These are phyloP conservation scores for Phaseolus lunatus DNA, from an alignment of 306 rosid species.

Conservation along the genomic window DNA sequence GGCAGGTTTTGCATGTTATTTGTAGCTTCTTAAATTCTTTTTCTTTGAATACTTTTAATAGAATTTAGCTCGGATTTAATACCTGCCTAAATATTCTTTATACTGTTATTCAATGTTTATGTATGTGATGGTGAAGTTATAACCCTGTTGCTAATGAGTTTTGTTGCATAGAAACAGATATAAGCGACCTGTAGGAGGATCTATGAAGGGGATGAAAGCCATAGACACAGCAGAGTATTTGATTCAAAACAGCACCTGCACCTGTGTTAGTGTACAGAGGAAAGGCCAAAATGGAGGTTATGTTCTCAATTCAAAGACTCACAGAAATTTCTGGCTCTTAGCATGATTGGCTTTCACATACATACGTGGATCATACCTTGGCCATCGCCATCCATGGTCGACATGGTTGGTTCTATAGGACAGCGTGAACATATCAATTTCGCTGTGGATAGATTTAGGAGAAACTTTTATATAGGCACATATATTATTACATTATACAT, in stretches of 20 bases:
- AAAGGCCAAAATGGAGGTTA: conserved; percentile 84
- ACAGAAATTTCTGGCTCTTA: conserved; percentile 88
- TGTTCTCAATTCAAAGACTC: conserved; percentile 84
- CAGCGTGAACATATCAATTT: conserved; percentile 31
- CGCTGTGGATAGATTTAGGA: conserved; percentile 31
- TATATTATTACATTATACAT: not conserved
- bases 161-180: conserved; percentile 49
- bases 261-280: conserved; percentile 81
- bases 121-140: no score
- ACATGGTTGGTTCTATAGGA: conserved; percentile 8
- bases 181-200: conserved; percentile 63
- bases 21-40: no score
- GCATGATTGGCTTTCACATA: conserved; percentile 53
- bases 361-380: not conserved
- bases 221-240: conserved; percentile 83
- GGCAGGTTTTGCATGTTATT: no score
- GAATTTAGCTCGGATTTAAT: no score
- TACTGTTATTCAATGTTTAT: no score
- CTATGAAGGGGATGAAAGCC: conserved; percentile 54
- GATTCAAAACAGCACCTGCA: conserved; percentile 81
- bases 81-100: no score
- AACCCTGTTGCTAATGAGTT: no score
- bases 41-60: no score
- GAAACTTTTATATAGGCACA: conserved; percentile 19
- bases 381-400: not conserved